A percentile compares a stretch with the other conserved stretches of the same genome.
Evolutionary conservation across 2,329 filamentous ascomycete species (phyloP).

Genomic region (Phaeoacremonium minimum): DNA sequence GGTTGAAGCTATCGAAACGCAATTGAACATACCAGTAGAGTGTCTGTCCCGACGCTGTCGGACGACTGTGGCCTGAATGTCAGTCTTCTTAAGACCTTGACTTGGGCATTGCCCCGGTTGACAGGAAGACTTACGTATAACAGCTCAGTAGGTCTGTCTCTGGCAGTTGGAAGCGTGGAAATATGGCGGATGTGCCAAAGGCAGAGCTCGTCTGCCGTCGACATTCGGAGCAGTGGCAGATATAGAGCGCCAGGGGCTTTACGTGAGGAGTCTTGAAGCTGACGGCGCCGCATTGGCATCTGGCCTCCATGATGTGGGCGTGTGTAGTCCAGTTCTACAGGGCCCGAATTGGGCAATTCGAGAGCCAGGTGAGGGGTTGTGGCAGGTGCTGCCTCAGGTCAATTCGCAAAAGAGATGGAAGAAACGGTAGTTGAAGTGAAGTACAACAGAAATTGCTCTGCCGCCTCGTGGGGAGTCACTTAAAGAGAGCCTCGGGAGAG

Average conservation of each 20-base stretch:
- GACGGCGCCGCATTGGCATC: conserved; percentile 62
- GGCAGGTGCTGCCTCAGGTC: too few relatives aligned
- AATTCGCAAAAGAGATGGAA: too few relatives aligned
- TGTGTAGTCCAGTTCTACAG: too few relatives aligned
- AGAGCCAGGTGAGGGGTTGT: too few relatives aligned
- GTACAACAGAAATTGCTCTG: too few relatives aligned
- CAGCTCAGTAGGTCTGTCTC: conserved; percentile 42
- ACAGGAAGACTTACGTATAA: conserved; percentile 43
- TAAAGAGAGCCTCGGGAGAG: too few relatives aligned
- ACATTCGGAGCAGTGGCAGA: conserved; percentile 68
- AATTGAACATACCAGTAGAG: conserved; percentile 53
- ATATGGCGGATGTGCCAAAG: conserved; percentile 67
- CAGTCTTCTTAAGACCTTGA: conserved; percentile 5
- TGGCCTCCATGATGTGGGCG: conserved; percentile 44
- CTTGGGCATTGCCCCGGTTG: background rate
- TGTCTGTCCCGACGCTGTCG: conserved; percentile 50
- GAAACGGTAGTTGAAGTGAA: too few relatives aligned
- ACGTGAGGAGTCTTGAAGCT: conserved; percentile 57
- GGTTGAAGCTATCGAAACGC: too few relatives aligned
- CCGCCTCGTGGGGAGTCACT: too few relatives aligned
- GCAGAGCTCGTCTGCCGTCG: conserved; percentile 61
- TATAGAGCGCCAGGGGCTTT: conserved; percentile 60
- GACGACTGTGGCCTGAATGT: conserved; percentile 37
- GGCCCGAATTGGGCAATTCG: too few relatives aligned
- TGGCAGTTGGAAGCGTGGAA: conserved; percentile 60